Evolutionary conservation across 352 stramenopile species (phyloP), one percentile per base, ranked within the genome.

Genomic region (Lagenidium giganteum): DNA sequence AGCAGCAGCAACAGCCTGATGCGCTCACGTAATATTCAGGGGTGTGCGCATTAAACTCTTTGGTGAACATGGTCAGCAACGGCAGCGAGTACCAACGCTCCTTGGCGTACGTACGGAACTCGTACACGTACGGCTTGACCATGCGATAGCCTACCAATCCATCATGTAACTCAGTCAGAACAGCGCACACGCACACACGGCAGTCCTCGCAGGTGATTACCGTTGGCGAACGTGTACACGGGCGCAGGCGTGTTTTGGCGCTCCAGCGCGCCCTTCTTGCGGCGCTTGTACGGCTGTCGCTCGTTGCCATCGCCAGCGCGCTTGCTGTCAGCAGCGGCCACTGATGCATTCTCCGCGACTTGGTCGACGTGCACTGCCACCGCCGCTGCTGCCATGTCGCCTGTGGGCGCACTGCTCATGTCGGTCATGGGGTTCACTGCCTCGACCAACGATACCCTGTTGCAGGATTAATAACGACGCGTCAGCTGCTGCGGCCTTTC

Each of bases 61-160:
- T 67, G 11, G 68, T 73, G 54, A 96, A 98, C 41, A 98, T 80
- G 55, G 96, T 83, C 17, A 98, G 49, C 39, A 98, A 61, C 46
- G 88, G 69, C n/a, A 79, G 72, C 3, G 73, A 69, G 39, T 97
- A 77, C 96, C 96, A 99, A 29, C 96, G 81, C 60, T 83, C 63
- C 53, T 99, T 99, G 41, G 95, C 93, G 64, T 93, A 91, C 23
- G 93, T 98, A 26, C 82, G 69, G 66, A 98, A 99, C 48, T 96
- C 90, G 56, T 96, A 98, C 41, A 95, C 80, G 61, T 99, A 99
- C 12, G 96, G 95, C 67, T 86, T 70, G 20, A 96, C 81, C 48
- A 88, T 67, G 21, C 83, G 72, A 49, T 91, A 92, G 3, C 79
- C 83, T 93, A 42, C 29, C 47, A n/a, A 23, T 43, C 27, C 54